These are phyloP conservation scores for Phytophthora cactorum DNA, from an alignment of 352 stramenopile species.

Conservation along the genomic window DNA sequence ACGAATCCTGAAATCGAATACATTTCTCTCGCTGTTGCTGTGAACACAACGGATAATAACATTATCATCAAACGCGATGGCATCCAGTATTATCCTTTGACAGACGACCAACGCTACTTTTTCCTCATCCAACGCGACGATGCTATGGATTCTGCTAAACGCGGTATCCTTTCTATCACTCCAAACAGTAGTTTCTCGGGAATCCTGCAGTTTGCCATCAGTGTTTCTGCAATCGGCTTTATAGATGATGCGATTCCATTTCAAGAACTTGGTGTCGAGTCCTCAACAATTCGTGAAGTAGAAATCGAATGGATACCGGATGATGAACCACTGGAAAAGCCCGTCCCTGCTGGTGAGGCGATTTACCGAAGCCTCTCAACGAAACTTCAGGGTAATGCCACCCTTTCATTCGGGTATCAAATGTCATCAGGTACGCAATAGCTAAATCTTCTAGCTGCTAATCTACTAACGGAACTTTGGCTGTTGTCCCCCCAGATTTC, in stretches of 20 bases:
- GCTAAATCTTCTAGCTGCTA: neutral
- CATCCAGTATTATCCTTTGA: conserved; percentile 8
- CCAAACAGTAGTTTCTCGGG: conserved; percentile 31
- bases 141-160: conserved; percentile 11
- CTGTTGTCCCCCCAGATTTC: conserved; percentile 32
- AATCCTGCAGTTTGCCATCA: conserved; percentile 26
- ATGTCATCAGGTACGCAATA: conserved; percentile 39
- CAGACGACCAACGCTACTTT: conserved; percentile 15
- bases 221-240: conserved; percentile 16
- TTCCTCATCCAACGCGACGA: conserved; percentile 17
- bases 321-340: conserved; percentile 3
- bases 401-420: conserved; percentile 42
- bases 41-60: conserved; percentile 16
- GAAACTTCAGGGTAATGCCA: conserved; percentile 24
- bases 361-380: conserved; percentile 42
- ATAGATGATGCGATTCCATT: conserved; percentile 6
- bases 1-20: conserved; percentile 18
- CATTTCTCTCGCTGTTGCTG: conserved; percentile 15
- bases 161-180: conserved; percentile 24
- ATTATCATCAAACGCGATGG: conserved; percentile 19
- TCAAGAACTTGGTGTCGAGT: conserved; percentile 20
- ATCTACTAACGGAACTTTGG: neutral
- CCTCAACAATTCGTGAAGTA: conserved; percentile 23
- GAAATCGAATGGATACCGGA: conserved; percentile 38
- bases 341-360: conserved; percentile 8